Percentiles rank a stretch among this genome's conserved stretches.
These are phyloP conservation scores for Aspergillus clavatus DNA, from an alignment of 2,329 filamentous ascomycete genomes.

Conservation along the genomic window DNA sequence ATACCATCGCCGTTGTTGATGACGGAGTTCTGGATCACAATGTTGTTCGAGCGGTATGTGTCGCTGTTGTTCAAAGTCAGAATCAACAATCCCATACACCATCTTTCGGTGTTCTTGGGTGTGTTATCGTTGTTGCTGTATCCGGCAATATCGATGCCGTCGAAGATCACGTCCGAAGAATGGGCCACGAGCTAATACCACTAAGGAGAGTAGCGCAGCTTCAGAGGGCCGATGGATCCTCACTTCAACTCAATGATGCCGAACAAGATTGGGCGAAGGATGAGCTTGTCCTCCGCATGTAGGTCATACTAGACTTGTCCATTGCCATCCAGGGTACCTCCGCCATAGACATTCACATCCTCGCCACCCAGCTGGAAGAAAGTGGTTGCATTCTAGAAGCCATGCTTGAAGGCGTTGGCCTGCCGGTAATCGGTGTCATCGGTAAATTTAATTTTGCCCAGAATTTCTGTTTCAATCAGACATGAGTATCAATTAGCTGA, in stretches of 20 bases:
- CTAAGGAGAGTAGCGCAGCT: slow-evolving; percentile 56
- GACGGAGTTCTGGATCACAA: slow-evolving; percentile 63
- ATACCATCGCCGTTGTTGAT: slow-evolving; percentile 60
- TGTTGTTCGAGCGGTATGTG: slow-evolving; percentile 52
- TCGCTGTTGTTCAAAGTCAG: slow-evolving; percentile 20
- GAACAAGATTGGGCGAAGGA: slow-evolving; percentile 56
- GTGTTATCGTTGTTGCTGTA: slow-evolving; percentile 48
- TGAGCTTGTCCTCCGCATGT: slow-evolving; percentile 54
- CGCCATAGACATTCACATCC: slow-evolving; percentile 65
- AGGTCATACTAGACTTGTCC: slow-evolving; percentile 62
- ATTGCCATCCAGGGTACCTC: slow-evolving; percentile 59
- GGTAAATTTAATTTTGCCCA: slow-evolving; percentile 58
- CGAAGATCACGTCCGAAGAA: slow-evolving; percentile 59
- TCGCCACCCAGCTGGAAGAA: slow-evolving; percentile 64
- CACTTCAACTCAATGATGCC: slow-evolving; percentile 54
- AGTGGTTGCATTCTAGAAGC: slow-evolving; percentile 62
- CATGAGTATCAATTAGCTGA: background rate
- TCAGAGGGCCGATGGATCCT: slow-evolving; percentile 56
- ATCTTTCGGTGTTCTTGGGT: slow-evolving; percentile 64
- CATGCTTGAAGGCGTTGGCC: slow-evolving; percentile 57
- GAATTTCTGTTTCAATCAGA: slow-evolving; percentile 44
- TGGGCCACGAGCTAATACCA: slow-evolving; percentile 65
- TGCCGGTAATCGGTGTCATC: slow-evolving; percentile 67
- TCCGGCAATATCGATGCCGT: slow-evolving; percentile 57
- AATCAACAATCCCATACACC: slow-evolving; percentile 15